phyloP scores from a whole-genome alignment of 768 basidiomycete species.

The Mycena leptocephala region DNA sequence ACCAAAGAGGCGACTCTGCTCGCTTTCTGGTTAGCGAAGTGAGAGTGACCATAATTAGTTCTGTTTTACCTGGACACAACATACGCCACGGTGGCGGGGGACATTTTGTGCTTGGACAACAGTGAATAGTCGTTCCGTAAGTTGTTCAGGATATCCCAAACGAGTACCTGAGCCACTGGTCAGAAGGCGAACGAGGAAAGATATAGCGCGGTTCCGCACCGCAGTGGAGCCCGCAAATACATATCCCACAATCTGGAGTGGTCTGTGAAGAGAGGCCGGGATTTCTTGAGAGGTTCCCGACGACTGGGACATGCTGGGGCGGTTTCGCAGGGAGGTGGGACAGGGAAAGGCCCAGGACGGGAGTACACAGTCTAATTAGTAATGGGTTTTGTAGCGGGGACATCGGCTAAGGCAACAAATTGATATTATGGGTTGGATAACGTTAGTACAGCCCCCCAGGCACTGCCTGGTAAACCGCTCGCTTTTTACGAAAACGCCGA shows the following conservation, averaged over 20 bases:
- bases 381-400: constrained; percentile 2
- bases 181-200: not conserved
- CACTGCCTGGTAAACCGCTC: not conserved
- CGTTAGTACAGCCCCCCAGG: not conserved
- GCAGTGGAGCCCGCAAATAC: constrained; percentile 11
- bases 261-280: constrained; percentile 5
- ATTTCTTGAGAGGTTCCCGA: not conserved
- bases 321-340: constrained; percentile 1
- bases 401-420: constrained; percentile 1
- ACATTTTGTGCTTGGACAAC: constrained; percentile 8
- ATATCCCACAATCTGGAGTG: not conserved
- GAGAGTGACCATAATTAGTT: not conserved
- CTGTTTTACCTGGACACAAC: constrained; percentile 30
- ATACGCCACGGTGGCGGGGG: constrained; percentile 42
- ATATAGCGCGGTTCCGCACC: constrained; percentile 6
- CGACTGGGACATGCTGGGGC: not conserved
- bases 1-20: constrained; percentile 14
- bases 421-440: not conserved
- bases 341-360: constrained; percentile 1
- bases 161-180: constrained; percentile 4
- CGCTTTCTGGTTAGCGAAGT: not conserved
- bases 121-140: constrained; percentile 12
- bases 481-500: not conserved
- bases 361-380: not conserved
- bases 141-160: constrained; percentile 18